These are phyloP conservation scores for Thuja plicata DNA, from an alignment of 83 land plant species.

Conservation along the genomic window DNA sequence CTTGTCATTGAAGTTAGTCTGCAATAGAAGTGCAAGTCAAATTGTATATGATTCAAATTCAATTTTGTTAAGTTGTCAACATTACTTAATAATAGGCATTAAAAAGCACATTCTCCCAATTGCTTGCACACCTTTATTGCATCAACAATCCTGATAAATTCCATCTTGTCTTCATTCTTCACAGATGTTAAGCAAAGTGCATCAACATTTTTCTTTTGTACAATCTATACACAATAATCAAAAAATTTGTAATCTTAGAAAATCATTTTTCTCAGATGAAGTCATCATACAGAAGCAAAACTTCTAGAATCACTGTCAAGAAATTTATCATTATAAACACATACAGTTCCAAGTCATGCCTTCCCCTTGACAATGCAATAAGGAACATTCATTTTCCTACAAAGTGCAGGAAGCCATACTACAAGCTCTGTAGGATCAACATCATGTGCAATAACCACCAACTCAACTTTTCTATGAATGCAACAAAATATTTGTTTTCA, in stretches of 20 bases:
- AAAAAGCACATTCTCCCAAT: neutral
- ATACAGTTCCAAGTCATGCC: constrained; percentile 57
- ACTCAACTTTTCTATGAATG: constrained; percentile 70
- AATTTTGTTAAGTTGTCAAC: neutral
- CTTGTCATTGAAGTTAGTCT: constrained; percentile 79
- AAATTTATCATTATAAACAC: neutral
- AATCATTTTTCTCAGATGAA: neutral
- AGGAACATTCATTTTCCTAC: constrained; percentile 78
- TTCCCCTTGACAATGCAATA: constrained; percentile 82
- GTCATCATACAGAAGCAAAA: neutral
- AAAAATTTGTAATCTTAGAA: neutral
- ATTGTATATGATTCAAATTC: neutral
- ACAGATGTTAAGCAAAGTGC: constrained; percentile 12
- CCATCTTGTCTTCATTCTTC: constrained; percentile 52
- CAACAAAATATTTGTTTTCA: neutral
- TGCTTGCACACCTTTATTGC: constrained; percentile 52
- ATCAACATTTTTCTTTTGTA: constrained; percentile 67
- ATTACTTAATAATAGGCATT: neutral
- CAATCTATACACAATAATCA: constrained; percentile 32
- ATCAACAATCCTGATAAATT: constrained; percentile 62
- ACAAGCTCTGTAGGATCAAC: constrained; percentile 86
- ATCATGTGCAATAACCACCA: constrained; percentile 84
- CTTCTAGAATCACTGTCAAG: neutral
- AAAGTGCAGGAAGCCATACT: constrained; percentile 79
- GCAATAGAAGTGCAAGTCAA: constrained; percentile 5